Percentiles rank a stretch among this genome's conserved stretches.
Evolutionary conservation across 441 rosid species (phyloP).

Genomic region (Gossypium lobatum): DNA sequence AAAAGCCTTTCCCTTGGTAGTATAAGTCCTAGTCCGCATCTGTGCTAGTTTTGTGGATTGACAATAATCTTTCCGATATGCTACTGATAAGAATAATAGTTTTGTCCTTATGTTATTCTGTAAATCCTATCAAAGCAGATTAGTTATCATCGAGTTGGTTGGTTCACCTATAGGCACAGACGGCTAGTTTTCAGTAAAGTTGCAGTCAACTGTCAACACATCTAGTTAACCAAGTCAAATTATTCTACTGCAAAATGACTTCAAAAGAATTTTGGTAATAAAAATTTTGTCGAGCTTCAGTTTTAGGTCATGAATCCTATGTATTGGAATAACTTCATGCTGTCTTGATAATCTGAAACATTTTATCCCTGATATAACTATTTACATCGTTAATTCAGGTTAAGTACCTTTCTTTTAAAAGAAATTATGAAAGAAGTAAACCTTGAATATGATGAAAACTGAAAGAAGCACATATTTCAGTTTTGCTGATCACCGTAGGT

Average conservation of each 20-base stretch:
- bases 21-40: constrained; percentile 11
- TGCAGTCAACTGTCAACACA: not conserved
- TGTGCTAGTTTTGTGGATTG: not conserved
- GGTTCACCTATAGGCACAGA: not conserved
- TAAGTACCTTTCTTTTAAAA: not conserved
- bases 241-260: not conserved
- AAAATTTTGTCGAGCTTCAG: not conserved
- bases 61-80: not conserved
- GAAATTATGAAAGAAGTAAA: not conserved
- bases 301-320: not conserved
- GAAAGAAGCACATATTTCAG: not conserved
- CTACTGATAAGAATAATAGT: not conserved
- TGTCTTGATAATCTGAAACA: not conserved
- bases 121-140: not conserved
- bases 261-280: not conserved
- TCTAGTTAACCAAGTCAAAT: not conserved
- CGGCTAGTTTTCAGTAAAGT: not conserved
- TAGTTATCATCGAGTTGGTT: not conserved
- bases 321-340: not conserved
- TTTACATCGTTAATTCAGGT: not conserved
- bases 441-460: not conserved
- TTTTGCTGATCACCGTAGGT: not conserved
- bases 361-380: not conserved
- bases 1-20: not conserved
- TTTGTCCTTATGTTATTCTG: not conserved